Evolutionary conservation across 2,329 filamentous ascomycete species (phyloP), one percentile per base, ranked within the genome.

Genomic region (Raffaelea albimanens): DNA sequence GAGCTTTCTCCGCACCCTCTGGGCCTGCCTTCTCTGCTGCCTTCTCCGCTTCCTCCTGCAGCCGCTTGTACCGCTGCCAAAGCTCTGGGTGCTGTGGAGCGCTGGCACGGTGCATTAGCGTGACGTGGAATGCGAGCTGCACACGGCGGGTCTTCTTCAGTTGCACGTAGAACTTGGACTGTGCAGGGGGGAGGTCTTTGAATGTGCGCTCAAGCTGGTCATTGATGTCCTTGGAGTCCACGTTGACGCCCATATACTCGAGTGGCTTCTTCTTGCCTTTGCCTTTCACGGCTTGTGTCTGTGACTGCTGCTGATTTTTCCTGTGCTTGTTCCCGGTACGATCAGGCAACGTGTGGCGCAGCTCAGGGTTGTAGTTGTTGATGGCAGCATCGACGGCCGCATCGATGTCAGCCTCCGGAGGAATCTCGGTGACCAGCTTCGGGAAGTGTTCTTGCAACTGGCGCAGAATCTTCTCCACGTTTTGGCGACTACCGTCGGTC

Each of bases 121-220:
- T 98, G 49, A 98, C 87, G 62, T 98, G 93, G 63, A 97, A 98
- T 38, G 82, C 75, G n/a, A 75, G 61, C 64, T 97, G 91, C 5
- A 97, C 67, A 47, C 93, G 85, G 19, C 83, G 76, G 2, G 73
- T 76, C 55, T 84, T 75, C 62, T 85, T 78, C 31, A 98, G 75
- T 49, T 87, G 78, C 57, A 76, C 78, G 69, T 86, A 98, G 59
- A 95, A 82, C 20, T 69, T 72, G n/a, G 78, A 69, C 16, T 76
- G 67, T 4, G 79, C 65, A 0, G 77, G 57, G 3, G 65, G 62
- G 5, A 72, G 66, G 5, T 69, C 66, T 20, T 70, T 67, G 63
- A 98, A 96, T 14, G 84, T 69, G 44, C 77, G 76, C 10, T 89
- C 80, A 3, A 97, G 78, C 11, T 81, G 70, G 3, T 69, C 55